Conservation (phyloP, 2,329 filamentous ascomycete genomes). For the Fusarium brevicatenulatum region DNA sequence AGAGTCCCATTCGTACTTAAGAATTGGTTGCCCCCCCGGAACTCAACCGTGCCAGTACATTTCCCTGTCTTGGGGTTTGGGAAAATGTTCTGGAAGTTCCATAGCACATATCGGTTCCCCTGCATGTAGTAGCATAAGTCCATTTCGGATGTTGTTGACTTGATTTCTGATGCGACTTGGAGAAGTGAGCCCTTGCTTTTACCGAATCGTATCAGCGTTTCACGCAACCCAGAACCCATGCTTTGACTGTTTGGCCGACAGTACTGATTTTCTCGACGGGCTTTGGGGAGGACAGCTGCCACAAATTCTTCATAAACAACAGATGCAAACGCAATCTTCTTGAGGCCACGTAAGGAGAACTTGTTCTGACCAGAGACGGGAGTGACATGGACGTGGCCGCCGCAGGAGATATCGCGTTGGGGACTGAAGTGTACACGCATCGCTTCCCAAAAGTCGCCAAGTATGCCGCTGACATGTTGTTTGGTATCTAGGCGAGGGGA, state of each 20-base stretch:
- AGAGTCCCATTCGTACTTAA: constrained; percentile 51
- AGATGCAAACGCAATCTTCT: constrained; percentile 52
- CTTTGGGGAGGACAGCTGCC: constrained; percentile 45
- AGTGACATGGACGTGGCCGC: constrained; percentile 55
- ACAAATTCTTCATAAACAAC: constrained; percentile 51
- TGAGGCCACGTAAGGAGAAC: constrained; percentile 50
- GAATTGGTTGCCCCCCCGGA: constrained; percentile 54
- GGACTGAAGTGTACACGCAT: constrained; percentile 55
- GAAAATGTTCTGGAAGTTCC: constrained; percentile 55
- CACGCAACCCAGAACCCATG: constrained; percentile 45
- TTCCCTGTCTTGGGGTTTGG: constrained; percentile 50
- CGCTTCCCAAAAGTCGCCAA: constrained; percentile 55
- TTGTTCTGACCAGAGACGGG: constrained; percentile 48
- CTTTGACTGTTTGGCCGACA: constrained; percentile 49
- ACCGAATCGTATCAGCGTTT: constrained; percentile 43
- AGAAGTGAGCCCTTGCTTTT: constrained; percentile 42
- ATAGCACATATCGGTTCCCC: constrained; percentile 52
- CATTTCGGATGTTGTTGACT: constrained; percentile 39
- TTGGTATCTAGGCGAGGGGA: constrained; percentile 52
- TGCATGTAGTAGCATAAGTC: constrained; percentile 53
- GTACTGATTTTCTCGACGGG: constrained; percentile 51
- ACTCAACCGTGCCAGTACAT: constrained; percentile 53
- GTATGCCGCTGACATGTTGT: constrained; percentile 46
- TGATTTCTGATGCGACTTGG: constrained; percentile 47
- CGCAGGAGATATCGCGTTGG: constrained; percentile 49